A percentile compares a stretch with the other conserved stretches of the same genome.
phyloP scores from a whole-genome alignment of 345 rosid species.

The Lepidium didymum region DNA sequence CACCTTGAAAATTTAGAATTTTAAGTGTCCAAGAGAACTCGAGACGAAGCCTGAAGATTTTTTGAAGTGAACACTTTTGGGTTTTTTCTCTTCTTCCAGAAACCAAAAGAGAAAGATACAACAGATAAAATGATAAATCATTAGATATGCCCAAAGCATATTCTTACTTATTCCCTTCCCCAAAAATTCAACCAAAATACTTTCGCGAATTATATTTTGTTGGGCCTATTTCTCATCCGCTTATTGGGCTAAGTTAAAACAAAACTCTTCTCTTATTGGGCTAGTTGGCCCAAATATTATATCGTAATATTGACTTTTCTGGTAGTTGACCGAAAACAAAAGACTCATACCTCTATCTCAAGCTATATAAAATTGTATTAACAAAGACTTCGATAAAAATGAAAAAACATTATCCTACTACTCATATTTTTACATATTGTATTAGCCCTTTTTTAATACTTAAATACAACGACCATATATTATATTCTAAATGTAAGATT shows the following conservation, averaged over 20 bases:
- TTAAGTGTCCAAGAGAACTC: not conserved
- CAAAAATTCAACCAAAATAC: not conserved
- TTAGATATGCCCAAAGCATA: conserved; percentile 17
- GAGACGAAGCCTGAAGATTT: conserved; percentile 7
- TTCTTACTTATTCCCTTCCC: conserved; percentile 20
- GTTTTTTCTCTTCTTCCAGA: not conserved
- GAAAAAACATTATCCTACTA: not conserved
- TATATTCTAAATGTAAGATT: not conserved
- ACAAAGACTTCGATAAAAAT: not conserved
- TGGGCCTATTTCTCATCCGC: not conserved
- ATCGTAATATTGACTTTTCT: not conserved
- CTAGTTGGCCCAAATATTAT: not conserved
- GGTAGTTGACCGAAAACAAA: not conserved
- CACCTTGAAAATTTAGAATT: not conserved
- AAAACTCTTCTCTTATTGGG: not conserved
- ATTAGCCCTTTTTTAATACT: not conserved
- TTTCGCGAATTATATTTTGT: no score
- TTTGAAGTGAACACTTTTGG: not conserved
- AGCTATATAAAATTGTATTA: not conserved
- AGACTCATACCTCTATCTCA: not conserved
- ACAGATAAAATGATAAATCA: not conserved
- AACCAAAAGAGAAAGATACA: not conserved
- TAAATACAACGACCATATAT: not conserved
- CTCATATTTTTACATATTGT: not conserved
- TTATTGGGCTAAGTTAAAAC: not conserved